Percentiles rank a stretch among this genome's conserved stretches.
phyloP scores from a whole-genome alignment of 352 stramenopile genomes.

The Pythium folliculosum region DNA sequence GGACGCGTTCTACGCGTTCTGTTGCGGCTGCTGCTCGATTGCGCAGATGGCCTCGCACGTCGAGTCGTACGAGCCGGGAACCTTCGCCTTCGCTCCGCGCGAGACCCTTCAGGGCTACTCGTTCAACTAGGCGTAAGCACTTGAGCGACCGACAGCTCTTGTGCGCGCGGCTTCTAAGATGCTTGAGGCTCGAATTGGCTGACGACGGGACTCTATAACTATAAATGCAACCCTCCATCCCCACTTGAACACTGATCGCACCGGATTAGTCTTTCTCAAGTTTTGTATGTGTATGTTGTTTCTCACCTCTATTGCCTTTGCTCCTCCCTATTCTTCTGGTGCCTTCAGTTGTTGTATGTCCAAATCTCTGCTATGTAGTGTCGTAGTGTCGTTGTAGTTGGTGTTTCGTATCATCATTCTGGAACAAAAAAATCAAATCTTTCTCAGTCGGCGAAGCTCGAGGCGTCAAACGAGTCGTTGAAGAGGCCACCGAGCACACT shows the following conservation, averaged over 20 bases:
- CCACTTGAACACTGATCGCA: not conserved
- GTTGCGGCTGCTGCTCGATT: constrained; percentile 74
- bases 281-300: constrained; percentile 14
- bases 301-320: constrained; percentile 14
- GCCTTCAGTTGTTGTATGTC: constrained; percentile 15
- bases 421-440: constrained; percentile 17
- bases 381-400: constrained; percentile 18
- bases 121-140: constrained; percentile 35
- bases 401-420: constrained; percentile 11
- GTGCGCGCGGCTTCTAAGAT: not conserved
- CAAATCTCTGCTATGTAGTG: constrained; percentile 11
- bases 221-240: constrained; percentile 6
- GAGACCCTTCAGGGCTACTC: constrained; percentile 70
- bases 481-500: constrained; percentile 28
- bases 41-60: constrained; percentile 82
- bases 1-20: constrained; percentile 49
- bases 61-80: constrained; percentile 73
- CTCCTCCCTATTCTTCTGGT: not conserved
- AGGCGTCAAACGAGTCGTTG: constrained; percentile 28
- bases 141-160: constrained; percentile 1
- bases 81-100: constrained; percentile 57
- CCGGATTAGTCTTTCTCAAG: not conserved
- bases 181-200: not conserved
- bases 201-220: constrained; percentile 1
- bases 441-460: constrained; percentile 22